Base-by-base conservation (phyloP, 495 filamentous ascomycete species). In the Neurospora terricola region DNA sequence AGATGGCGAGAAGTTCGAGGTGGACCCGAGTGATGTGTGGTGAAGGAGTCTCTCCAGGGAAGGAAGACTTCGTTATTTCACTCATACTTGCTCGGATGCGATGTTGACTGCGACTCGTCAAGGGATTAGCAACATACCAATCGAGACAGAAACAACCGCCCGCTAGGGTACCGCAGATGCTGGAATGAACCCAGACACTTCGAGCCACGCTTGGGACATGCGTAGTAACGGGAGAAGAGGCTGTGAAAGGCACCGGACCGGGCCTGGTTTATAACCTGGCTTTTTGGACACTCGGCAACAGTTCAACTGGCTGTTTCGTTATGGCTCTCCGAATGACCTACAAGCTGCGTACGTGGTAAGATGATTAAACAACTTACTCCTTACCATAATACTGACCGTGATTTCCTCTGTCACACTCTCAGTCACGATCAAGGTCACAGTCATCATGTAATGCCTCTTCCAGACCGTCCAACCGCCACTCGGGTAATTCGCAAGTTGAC, bases 1-100 rank as follows among this genome's bases (percentile, higher is more conserved):
- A 71, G 89, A 97, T 75, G 96, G 96, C 34, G 92, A 96, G 83
- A 86, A 91, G 70, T 89, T 92, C 81, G 86, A 84, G 40, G 93
- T 99, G n/a, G 84, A 87, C 36, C 95, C 96, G 7, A 87, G 90
- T 54, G 91, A 97, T 82, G 93, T 98, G 38, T 97, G 91, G 88
- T 94, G 83, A 88, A 45, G 3, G 14, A 34, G 14, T 66, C 6
- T 18, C 48, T 27, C 21, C 1, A 16, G 14, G 27, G 27, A 36
- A 34, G 18, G 27, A 66, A 34, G 27, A 66, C 54, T 8, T 30
- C 6, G 54, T 66, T 34, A 66, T 34, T 16, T 14, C 54, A 66
- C 54, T 66, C 30, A 66, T 66, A 5, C 5, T 1, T 34, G 14
- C 27, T 14, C 3, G 23, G 27, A 14, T 66, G 54, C 54, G 7